These are phyloP conservation scores for Rutstroemia sp. DNA, from an alignment of 2,329 filamentous ascomycete species.

Conservation along the genomic window DNA sequence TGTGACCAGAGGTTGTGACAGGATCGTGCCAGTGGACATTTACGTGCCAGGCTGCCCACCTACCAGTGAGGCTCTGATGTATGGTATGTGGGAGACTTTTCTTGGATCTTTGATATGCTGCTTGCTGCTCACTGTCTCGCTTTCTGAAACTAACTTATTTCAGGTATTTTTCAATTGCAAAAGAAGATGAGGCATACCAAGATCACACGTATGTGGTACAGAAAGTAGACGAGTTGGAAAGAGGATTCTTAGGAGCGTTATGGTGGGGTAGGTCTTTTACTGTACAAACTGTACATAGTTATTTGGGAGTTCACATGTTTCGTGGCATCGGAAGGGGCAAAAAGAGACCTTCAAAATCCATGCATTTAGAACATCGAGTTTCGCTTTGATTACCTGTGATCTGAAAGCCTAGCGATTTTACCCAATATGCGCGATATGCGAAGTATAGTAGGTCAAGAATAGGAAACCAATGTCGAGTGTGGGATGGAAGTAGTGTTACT, in stretches of 20 bases:
- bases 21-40: conserved; percentile 72
- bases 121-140: not conserved
- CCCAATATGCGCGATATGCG: too few species aligned
- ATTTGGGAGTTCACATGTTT: not conserved
- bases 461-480: too few species aligned
- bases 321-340: not conserved
- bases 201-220: conserved; percentile 15
- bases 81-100: conserved; percentile 25
- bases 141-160: not conserved
- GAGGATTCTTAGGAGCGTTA: not conserved
- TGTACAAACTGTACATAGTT: not conserved
- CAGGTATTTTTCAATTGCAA: conserved; percentile 7
- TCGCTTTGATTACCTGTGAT: too few species aligned
- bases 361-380: not conserved
- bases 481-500: too few species aligned
- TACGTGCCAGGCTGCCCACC: conserved; percentile 71
- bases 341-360: not conserved
- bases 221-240: conserved; percentile 8
- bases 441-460: too few species aligned
- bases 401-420: too few species aligned
- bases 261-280: not conserved
- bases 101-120: conserved; percentile 42
- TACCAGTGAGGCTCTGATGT: conserved; percentile 55
- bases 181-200: conserved; percentile 16
- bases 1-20: conserved; percentile 67